Conservation (phyloP, 148 eudicot genomes). For the Oxyria digyna region DNA sequence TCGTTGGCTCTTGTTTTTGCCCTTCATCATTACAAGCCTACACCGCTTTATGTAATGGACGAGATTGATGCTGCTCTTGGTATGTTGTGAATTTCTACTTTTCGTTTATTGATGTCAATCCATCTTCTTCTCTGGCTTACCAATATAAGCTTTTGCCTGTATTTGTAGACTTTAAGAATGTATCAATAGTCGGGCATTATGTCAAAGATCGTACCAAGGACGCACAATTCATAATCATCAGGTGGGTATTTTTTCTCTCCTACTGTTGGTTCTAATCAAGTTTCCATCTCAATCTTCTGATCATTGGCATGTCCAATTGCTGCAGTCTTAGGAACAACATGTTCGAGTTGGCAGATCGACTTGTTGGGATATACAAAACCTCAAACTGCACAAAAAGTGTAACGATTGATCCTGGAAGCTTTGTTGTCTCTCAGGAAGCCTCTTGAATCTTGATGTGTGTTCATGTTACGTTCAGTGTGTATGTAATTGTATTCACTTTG, state of each 20-base stretch:
- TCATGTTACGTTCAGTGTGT: background rate
- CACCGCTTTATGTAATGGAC: slow-evolving; percentile 96
- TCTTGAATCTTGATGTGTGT: slow-evolving; percentile 34
- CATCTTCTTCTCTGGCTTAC: background rate
- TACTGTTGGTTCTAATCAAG: background rate
- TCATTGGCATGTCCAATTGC: background rate
- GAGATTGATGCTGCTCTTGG: slow-evolving; percentile 99
- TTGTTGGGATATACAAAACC: slow-evolving; percentile 97
- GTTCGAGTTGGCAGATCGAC: slow-evolving; percentile 96
- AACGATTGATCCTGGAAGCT: slow-evolving; percentile 82
- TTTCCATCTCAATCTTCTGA: background rate
- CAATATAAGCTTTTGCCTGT: background rate
- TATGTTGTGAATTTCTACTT: slow-evolving; percentile 11
- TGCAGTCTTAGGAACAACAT: slow-evolving; percentile 97
- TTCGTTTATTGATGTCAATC: background rate
- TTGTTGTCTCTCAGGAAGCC: slow-evolving; percentile 58
- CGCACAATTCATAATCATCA: slow-evolving; percentile 92
- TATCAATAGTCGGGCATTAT: slow-evolving; percentile 95
- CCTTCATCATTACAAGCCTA: slow-evolving; percentile 96
- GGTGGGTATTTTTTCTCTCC: slow-evolving; percentile 25
- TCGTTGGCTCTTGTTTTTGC: slow-evolving; percentile 95
- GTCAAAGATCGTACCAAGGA: slow-evolving; percentile 94
- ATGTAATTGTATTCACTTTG: background rate
- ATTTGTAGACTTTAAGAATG: slow-evolving; percentile 82
- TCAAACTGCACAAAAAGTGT: slow-evolving; percentile 95